Conservation (phyloP, 305 asterid genomes). For the Salvia sclarea region DNA sequence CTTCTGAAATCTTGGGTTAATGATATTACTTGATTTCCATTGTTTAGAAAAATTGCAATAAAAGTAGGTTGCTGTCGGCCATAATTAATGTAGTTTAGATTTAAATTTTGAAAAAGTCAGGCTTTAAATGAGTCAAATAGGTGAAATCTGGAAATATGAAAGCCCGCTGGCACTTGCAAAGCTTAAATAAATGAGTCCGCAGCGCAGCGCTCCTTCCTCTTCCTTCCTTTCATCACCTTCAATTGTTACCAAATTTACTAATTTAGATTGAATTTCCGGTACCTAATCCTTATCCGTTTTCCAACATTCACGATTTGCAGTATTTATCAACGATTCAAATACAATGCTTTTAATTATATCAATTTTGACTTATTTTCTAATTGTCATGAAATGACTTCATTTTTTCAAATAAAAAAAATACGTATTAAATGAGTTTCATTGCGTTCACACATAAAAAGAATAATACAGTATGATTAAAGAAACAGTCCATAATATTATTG, state of each 20-base stretch:
- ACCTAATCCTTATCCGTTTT: background rate
- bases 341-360: no score
- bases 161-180: background rate
- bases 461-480: no score
- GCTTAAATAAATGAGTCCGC: background rate
- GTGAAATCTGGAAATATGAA: background rate
- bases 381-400: no score
- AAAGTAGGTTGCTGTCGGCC: background rate
- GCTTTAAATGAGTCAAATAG: conserved; percentile 4
- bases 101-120: background rate
- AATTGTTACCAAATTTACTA: background rate
- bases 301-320: background rate
- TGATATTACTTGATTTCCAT: background rate
- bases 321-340: background rate
- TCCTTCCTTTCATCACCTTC: background rate
- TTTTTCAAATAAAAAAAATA: no score
- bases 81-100: background rate
- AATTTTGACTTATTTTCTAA: no score
- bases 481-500: no score
- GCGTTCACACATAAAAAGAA: no score
- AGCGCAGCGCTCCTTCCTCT: no score
- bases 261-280: background rate
- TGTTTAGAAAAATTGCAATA: background rate
- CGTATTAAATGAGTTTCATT: no score
- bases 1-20: background rate